Percentiles rank a stretch among this genome's conserved stretches.
These are phyloP conservation scores for Boletellus sp. DNA, from an alignment of 1,284 basidiomycete species.

Conservation along the genomic window DNA sequence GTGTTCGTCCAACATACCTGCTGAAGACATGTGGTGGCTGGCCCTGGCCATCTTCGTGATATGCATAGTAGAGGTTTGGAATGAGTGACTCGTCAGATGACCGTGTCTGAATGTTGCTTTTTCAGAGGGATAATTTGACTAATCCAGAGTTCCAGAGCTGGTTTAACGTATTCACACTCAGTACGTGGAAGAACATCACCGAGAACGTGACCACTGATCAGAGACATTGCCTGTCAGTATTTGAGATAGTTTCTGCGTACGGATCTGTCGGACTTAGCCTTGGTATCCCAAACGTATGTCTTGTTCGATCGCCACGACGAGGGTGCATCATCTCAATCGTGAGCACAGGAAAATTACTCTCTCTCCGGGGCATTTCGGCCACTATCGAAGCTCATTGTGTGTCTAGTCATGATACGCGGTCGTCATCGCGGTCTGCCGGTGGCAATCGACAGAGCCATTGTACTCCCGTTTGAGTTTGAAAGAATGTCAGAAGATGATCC, in stretches of 20 bases:
- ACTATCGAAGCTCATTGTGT: conserved; percentile 85
- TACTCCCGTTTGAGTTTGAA: conserved; percentile 63
- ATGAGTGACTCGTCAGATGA: background rate
- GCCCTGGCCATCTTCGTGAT: conserved; percentile 74
- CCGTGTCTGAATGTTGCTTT: conserved; percentile 3
- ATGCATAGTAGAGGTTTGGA: conserved; percentile 80
- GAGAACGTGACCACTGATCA: background rate
- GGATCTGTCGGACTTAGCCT: conserved; percentile 86
- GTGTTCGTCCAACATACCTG: conserved; percentile 2
- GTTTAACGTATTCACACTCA: conserved; percentile 78
- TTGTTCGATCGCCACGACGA: background rate
- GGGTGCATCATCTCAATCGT: conserved; percentile 1
- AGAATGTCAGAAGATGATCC: conserved; percentile 12
- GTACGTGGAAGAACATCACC: conserved; percentile 40
- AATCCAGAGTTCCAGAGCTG: conserved; percentile 51
- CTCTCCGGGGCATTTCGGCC: conserved; percentile 77
- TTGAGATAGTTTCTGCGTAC: conserved; percentile 89
- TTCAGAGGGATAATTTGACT: conserved; percentile 55
- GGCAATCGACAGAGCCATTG: conserved; percentile 84
- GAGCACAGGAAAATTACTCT: conserved; percentile 65
- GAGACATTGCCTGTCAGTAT: conserved; percentile 46
- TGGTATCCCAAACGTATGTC: conserved; percentile 56
- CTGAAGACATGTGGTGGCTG: conserved; percentile 87
- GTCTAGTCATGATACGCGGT: conserved; percentile 88
- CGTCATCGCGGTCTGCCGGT: conserved; percentile 87